Evolutionary conservation across 345 rosid species (phyloP).

Genomic region (Sonneratia caseolaris): DNA sequence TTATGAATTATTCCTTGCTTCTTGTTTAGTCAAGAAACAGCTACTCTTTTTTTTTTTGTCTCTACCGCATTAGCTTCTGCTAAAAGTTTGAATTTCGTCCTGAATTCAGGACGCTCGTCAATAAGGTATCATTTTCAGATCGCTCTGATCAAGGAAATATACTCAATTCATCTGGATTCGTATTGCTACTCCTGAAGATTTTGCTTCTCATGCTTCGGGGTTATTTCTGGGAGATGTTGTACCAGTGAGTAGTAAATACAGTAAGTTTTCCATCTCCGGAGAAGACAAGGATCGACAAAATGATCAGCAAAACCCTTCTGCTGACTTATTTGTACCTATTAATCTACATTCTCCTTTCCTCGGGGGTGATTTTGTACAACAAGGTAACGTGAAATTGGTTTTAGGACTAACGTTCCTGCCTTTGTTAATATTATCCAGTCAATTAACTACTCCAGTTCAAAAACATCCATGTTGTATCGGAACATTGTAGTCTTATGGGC

Average conservation of each 20-base stretch:
- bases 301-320: slow-evolving; percentile 69
- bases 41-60: neutral
- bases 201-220: neutral
- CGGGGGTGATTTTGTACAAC: slow-evolving; percentile 90
- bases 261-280: neutral
- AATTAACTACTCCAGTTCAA: neutral
- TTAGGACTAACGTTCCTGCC: neutral
- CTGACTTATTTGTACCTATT: slow-evolving; percentile 77
- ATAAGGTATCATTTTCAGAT: neutral
- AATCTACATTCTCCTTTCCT: slow-evolving; percentile 77
- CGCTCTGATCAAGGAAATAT: neutral
- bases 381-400: slow-evolving; percentile 36
- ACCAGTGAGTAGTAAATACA: neutral
- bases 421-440: neutral
- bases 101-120: neutral
- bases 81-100: neutral
- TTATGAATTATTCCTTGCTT: slow-evolving; percentile 6
- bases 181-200: slow-evolving; percentile 5
- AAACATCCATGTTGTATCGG: neutral
- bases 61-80: neutral
- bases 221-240: slow-evolving; percentile 5
- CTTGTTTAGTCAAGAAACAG: neutral
- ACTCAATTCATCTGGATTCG: neutral
- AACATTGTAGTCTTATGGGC: neutral
- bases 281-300: slow-evolving; percentile 16